These are phyloP conservation scores for Saccharomyces kudriavzevii DNA, from an alignment of 805 yeast genomes.

Conservation along the genomic window DNA sequence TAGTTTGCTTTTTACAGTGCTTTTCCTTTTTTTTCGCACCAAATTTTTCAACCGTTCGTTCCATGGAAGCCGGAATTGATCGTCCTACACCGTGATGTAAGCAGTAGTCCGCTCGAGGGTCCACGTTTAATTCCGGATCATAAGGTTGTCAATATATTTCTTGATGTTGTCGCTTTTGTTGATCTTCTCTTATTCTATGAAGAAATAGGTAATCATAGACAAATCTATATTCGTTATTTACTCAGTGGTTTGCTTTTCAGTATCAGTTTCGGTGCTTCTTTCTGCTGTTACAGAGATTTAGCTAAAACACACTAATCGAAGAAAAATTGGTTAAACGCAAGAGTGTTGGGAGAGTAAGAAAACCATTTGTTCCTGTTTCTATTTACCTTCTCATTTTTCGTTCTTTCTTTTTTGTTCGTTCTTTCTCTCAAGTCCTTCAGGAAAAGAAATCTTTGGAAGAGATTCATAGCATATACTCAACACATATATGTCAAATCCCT, in stretches of 20 bases:
- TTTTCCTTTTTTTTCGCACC: background rate
- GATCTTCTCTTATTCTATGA: background rate
- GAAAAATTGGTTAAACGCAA: background rate
- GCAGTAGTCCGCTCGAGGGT: background rate
- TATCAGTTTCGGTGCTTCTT: background rate
- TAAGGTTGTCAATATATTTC: background rate
- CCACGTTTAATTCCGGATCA: background rate
- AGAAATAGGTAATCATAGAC: background rate
- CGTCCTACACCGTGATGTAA: background rate
- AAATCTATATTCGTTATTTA: background rate
- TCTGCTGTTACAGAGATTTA: background rate
- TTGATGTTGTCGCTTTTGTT: background rate
- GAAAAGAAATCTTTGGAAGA: background rate
- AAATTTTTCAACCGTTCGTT: background rate
- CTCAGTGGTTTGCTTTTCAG: background rate
- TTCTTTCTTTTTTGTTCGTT: background rate
- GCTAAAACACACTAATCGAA: background rate
- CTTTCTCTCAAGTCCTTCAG: background rate
- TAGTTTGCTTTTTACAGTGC: background rate
- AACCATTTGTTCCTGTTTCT: background rate
- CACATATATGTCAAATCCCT: background rate
- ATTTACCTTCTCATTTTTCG: background rate
- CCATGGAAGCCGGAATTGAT: background rate
- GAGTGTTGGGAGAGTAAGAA: background rate
- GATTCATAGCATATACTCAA: background rate